Base-by-base conservation (phyloP, 345 rosid species). In the Euphorbia tirucalli region DNA sequence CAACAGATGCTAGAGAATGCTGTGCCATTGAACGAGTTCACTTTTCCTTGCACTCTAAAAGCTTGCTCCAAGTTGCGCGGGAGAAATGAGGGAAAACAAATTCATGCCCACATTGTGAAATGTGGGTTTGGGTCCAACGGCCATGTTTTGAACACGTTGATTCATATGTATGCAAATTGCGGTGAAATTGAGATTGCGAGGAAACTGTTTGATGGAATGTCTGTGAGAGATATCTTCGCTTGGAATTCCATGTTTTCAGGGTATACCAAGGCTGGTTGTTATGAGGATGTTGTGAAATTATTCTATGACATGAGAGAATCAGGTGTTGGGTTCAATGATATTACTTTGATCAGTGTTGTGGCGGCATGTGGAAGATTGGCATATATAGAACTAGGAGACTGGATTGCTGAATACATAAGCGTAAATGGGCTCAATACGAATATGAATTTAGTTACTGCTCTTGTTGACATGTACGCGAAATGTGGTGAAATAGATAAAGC, bases 101-200 rank as follows among this genome's bases (percentile, higher is more conserved):
- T 85, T 48, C 85, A 81, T 52, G 83, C 82, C 19, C 81, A 70
- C 70, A 35, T 74, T 61, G 31, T 73, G 76, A 83, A 85, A 73
- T 57, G 15, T 43, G 84, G 85, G 3, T 35, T 75, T 69, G 66
- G 64, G 59, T 71, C 63, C 19, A 65, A 30, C 43, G 71, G 70
- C 24, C 31, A 41, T 41, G 63, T 57, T 69, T 57, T 57, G 37
- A 69, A 69, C 55, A 69, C 65, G 15, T 58, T 57, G 11, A 69
- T 57, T 25, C 65, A 43, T 11, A 43, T 69, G 65, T 69, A 58
- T 25, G 73, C 62, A 15, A 57, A 39, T 58, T 69, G 73, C 10
- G 73, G 64, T 15, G 73, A 69, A 39, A 41, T 69, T 22, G 22
- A 58, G 63, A 43, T 58, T 4, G 73, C 73, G 0, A 41, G 73